Conservation (phyloP, 441 rosid species). For the Gossypium lobatum region DNA sequence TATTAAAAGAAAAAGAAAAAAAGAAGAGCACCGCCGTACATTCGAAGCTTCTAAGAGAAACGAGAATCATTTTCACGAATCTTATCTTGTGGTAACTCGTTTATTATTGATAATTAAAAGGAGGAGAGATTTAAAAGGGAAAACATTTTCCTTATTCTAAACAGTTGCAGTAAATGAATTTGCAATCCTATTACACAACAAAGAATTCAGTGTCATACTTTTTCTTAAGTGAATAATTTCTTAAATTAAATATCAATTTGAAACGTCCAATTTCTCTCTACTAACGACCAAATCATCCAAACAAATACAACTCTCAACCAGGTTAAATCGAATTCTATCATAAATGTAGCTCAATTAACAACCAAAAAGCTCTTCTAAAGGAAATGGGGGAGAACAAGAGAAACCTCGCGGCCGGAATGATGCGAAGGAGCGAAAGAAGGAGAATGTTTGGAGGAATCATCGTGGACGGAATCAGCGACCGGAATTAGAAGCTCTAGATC, state of each 20-base stretch:
- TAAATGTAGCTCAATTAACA: neutral
- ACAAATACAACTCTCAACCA: neutral
- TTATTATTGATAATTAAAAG: too few relatives aligned
- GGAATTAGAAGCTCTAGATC: conserved; percentile 97
- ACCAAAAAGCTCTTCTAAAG: neutral
- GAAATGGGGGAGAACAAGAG: neutral
- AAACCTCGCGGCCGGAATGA: conserved; percentile 84
- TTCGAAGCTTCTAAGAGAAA: neutral
- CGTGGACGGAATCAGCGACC: conserved; percentile 50
- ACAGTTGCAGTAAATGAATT: neutral
- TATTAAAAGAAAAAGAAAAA: too few relatives aligned
- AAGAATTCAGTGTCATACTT: neutral
- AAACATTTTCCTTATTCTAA: neutral
- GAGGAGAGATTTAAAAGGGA: neutral
- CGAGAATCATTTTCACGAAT: neutral
- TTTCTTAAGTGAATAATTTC: neutral
- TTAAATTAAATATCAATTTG: neutral
- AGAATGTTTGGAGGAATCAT: conserved; percentile 54
- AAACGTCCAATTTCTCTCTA: neutral
- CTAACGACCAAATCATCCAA: neutral
- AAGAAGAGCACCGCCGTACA: too few relatives aligned
- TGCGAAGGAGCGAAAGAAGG: conserved; percentile 54
- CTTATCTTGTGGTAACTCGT: neutral
- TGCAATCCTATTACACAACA: neutral
- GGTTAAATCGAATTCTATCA: neutral